Conservation (phyloP, 2,329 filamentous ascomycete genomes). For the Grosmannia penicillata region DNA sequence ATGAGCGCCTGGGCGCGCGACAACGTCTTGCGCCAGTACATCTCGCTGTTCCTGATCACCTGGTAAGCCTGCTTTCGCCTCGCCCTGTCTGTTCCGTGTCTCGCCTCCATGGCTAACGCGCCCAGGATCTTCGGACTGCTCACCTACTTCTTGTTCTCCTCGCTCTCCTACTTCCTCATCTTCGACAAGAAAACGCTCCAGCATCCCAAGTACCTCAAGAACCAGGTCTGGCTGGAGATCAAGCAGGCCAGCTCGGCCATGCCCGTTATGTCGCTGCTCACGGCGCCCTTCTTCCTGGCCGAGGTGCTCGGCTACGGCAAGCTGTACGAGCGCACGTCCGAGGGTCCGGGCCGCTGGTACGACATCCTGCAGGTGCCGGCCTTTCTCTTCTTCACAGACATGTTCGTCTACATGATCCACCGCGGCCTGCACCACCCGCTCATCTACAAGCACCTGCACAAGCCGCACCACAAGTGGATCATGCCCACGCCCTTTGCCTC, state of each 20-base stretch:
- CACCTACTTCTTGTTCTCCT: slow-evolving; percentile 73
- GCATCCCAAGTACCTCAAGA: slow-evolving; percentile 90
- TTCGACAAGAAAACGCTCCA: slow-evolving; percentile 83
- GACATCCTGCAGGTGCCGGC: slow-evolving; percentile 73
- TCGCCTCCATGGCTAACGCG: neutral
- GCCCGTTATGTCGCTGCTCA: slow-evolving; percentile 71
- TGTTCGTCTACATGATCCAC: slow-evolving; percentile 85
- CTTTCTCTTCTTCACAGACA: slow-evolving; percentile 80
- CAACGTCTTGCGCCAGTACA: slow-evolving; percentile 57
- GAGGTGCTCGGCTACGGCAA: slow-evolving; percentile 77
- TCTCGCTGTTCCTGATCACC: slow-evolving; percentile 70
- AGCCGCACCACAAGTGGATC: slow-evolving; percentile 99
- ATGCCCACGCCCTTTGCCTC: slow-evolving; percentile 91
- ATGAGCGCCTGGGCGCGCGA: slow-evolving; percentile 65
- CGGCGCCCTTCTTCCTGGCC: slow-evolving; percentile 63
- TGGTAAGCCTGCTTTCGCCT: slow-evolving; percentile 41
- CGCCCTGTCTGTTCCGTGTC: neutral
- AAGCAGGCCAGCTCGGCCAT: slow-evolving; percentile 61
- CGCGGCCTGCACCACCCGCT: slow-evolving; percentile 66
- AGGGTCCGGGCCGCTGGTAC: slow-evolving; percentile 67
- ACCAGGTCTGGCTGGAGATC: slow-evolving; percentile 81
- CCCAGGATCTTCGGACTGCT: slow-evolving; percentile 69
- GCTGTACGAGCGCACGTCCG: slow-evolving; percentile 67
- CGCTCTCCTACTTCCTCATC: slow-evolving; percentile 72
- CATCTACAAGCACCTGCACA: slow-evolving; percentile 82